phyloP scores from a whole-genome alignment of 192 early-diverging fungal genomes.

The Backusella tarrabulga region DNA sequence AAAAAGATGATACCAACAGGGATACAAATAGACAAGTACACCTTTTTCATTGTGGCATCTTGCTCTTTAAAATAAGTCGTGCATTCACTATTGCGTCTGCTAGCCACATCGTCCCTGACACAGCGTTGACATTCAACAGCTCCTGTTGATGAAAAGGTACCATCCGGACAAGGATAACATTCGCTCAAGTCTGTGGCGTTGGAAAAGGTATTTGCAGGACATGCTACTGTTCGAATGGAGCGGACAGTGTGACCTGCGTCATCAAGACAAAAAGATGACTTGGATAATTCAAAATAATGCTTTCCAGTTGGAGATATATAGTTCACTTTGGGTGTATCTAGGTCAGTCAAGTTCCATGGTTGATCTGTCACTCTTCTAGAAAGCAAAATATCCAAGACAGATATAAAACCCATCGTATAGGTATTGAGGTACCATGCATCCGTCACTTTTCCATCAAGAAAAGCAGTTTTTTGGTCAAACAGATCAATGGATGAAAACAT shows the following conservation, averaged over 20 bases:
- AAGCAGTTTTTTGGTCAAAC: conserved; percentile 18
- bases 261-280: neutral
- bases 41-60: neutral
- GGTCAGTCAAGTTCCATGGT: conserved; percentile 8
- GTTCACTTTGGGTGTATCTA: neutral
- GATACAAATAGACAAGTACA: conserved; percentile 11
- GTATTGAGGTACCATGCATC: conserved; percentile 16
- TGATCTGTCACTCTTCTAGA: neutral
- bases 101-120: neutral
- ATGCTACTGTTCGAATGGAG: neutral
- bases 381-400: conserved; percentile 8
- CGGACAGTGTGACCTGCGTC: neutral
- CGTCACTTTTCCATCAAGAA: neutral
- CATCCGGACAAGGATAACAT: conserved; percentile 5
- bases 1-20: conserved; percentile 9
- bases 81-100: neutral
- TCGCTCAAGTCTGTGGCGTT: neutral
- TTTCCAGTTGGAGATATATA: conserved; percentile 6
- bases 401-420: conserved; percentile 16
- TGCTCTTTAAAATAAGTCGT: neutral
- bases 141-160: neutral
- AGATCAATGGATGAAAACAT: conserved; percentile 15
- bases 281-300: neutral
- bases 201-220: conserved; percentile 7
- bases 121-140: conserved; percentile 5